Base-by-base conservation (phyloP, 495 filamentous ascomycete genomes). In the Penicillium odoratum region DNA sequence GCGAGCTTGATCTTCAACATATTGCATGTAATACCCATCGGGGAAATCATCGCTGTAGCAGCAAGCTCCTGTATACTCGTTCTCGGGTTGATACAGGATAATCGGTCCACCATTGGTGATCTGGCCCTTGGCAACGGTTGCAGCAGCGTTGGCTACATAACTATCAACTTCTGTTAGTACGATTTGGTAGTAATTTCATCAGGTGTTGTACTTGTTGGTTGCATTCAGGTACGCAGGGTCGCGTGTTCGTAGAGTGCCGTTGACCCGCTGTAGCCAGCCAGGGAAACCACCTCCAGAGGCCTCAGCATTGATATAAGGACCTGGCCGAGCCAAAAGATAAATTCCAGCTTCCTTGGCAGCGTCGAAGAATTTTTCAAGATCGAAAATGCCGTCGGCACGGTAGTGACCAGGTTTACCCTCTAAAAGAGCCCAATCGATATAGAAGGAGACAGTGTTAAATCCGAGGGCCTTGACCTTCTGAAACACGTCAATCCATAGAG, bases 41-140 rank as follows among this genome's bases (percentile, higher is more conserved):
- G 83, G 85, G 65, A 78, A 85, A 57, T 56, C 48, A 4, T 69
- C 63, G 3, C 72, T 60, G 16, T 72, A 74, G 50, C 65, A 69
- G 46, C 67, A 73, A n/a, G 66, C 74, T 7, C 70, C 64, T 1
- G 79, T 81, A 65, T 92, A 91, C 60, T 92, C 89, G 59, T 92
- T 93, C 64, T 93, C 90, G 0, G 88, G 88, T 73, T 94, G 90
- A 42, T 87, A 78, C 3, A 92, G 75, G 51, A 93, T 90, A 25
- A 93, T 78, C 0, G 88, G 88, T 1, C 90, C 90, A 7, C 87
- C 90, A 58, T 91, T 88, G 1, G 88, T 91, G 58, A 93, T 90
- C 58, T 93, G 89, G 4, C 83, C 85, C 31, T 84, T 82, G 8
- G 90, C 88, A 62, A 94, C 84, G 10, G 87, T 82, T 26, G 75